Evolutionary conservation across 2,329 filamentous ascomycete genomes (phyloP), one percentile per base, ranked within the genome.

Genomic region (Colletotrichum horii): DNA sequence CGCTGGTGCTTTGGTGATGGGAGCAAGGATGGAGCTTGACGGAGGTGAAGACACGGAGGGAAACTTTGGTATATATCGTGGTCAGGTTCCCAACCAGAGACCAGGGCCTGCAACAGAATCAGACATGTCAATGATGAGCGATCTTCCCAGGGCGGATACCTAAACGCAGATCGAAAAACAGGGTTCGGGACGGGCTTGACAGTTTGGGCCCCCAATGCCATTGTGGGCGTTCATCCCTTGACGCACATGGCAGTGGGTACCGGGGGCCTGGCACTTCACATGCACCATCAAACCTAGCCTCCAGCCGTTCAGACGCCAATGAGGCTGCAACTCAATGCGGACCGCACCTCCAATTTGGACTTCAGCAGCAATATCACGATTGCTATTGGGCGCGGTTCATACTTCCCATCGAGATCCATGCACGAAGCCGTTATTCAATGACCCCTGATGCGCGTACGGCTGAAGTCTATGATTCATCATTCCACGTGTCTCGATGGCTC

Each of bases 401-500:
- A 8, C 1, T 38, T n/a, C 38, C 16, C 11, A 30, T 62, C 14
- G 19, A 52, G 7, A 60, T 30, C 26, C 24, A 8, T 15, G 9
- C 9, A 43, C 16, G 11, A 22, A 26, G 62, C 14, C 3, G 2
- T 6, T 12, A 1, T 30, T 24, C 16, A 22, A 15, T 2, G 7
- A 2, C n/a, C 6, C 15, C 22, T 11, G 30, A 19, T 6, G 4
- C 2, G 12, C 12, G 7, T 55, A 66, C 61, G 26, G 43, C 38
- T 72, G 56, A 64, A n/a, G 38, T 68, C 69, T 22, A 72, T 72
- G 73, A 68, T 48, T 75, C 73, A 75, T 75, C 38, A 43, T 64
- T 32, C 62, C 62, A 71, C 19, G 38, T 62, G 68, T 61, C 60
- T 66, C 12, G 22, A 14, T 4, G 6, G 4, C 15, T 14, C 58